Conservation (phyloP, 805 yeast species). For the Myxozyma mucilagina region DNA sequence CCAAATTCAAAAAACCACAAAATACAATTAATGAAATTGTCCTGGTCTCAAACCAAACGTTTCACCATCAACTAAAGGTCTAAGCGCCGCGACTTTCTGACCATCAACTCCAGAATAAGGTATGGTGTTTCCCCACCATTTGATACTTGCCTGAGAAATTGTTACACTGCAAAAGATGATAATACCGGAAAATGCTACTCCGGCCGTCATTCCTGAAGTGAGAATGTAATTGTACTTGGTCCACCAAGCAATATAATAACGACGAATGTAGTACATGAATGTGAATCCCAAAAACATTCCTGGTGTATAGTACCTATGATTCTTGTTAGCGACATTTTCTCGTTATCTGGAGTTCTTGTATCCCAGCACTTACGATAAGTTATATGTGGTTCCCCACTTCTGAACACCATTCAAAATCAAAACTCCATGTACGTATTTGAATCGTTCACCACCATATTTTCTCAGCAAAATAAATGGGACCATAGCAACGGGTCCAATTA, state of each 20-base stretch:
- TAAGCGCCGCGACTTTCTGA: slow-evolving; percentile 24
- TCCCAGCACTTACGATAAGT: slow-evolving; percentile 6
- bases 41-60: slow-evolving; percentile 43
- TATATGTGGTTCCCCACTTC: slow-evolving; percentile 15
- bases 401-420: slow-evolving; percentile 12
- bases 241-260: slow-evolving; percentile 67
- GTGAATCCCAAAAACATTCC: slow-evolving; percentile 44
- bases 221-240: slow-evolving; percentile 68
- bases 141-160: slow-evolving; percentile 43
- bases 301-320: slow-evolving; percentile 11
- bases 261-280: slow-evolving; percentile 59
- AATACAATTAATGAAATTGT: slow-evolving; percentile 1
- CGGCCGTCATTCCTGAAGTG: slow-evolving; percentile 66
- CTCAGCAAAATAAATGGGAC: slow-evolving; percentile 19
- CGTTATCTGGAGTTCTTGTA: not conserved
- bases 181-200: slow-evolving; percentile 63
- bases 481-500: slow-evolving; percentile 26
- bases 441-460: not conserved
- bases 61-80: slow-evolving; percentile 34
- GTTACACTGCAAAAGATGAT: slow-evolving; percentile 55
- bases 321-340: not conserved
- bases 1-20: not conserved
- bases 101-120: slow-evolving; percentile 22
- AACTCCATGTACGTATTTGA: slow-evolving; percentile 14
- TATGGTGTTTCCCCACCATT: slow-evolving; percentile 67